Evolutionary conservation across 2,329 filamentous ascomycete genomes (phyloP).

Genomic region (Botrytis squamosa): DNA sequence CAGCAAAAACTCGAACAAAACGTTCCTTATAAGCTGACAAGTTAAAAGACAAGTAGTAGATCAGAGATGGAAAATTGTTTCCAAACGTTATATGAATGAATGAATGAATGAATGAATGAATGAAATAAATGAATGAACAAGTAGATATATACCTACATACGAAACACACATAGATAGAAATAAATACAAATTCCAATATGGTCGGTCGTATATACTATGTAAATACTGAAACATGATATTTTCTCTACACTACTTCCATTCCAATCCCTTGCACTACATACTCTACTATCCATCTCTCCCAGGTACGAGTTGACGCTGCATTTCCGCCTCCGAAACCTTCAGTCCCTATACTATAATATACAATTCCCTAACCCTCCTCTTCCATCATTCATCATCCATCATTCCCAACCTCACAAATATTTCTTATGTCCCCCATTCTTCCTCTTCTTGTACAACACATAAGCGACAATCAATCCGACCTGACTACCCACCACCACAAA

Average conservation of each 20-base stretch:
- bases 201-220: background rate
- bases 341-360: background rate
- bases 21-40: too few relatives aligned
- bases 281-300: background rate
- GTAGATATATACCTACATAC: too few relatives aligned
- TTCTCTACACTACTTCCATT: background rate
- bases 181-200: background rate
- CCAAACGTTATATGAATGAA: too few relatives aligned
- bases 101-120: too few relatives aligned
- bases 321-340: background rate
- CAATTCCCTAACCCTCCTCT: background rate
- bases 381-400: background rate
- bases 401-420: conserved; percentile 32
- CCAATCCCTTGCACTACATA: background rate
- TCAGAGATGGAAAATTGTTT: too few relatives aligned
- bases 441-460: conserved; percentile 38
- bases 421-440: conserved; percentile 37
- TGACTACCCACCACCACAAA: conserved; percentile 35
- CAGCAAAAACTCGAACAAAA: too few relatives aligned
- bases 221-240: background rate
- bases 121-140: too few relatives aligned
- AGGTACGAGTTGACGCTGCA: background rate
- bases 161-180: too few relatives aligned
- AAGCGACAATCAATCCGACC: conserved; percentile 31
- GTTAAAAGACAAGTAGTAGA: too few relatives aligned